A percentile compares a stretch with the other conserved stretches of the same genome.
Evolutionary conservation across 2,329 filamentous ascomycete genomes (phyloP).

Genomic region (Pyricularia sp.): DNA sequence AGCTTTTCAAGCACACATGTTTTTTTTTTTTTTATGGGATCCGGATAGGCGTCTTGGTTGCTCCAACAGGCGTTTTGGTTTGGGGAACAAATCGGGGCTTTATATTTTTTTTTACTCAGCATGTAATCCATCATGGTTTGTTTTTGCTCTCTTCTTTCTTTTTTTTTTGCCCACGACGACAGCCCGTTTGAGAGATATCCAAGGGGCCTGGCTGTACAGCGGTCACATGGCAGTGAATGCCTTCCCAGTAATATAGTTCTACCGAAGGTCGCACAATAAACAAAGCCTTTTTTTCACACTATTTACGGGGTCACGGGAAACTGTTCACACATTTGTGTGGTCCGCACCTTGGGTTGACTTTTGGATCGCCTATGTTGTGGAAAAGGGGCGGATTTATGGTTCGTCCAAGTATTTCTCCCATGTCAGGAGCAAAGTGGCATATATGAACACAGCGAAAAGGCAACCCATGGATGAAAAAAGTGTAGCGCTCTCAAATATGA

Average conservation of each 20-base stretch:
- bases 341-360: not conserved
- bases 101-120: not conserved
- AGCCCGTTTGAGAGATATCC: too few relatives aligned
- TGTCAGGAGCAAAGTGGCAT: not conserved
- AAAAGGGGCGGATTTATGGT: not conserved
- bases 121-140: not conserved
- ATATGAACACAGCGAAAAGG: not conserved
- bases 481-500: not conserved
- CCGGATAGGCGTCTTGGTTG: not conserved
- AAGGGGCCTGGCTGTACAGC: not conserved
- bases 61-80: not conserved
- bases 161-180: not conserved
- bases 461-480: not conserved
- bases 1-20: not conserved
- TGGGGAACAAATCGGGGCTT: not conserved
- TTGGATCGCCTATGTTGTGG: not conserved
- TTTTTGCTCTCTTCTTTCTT: not conserved
- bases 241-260: not conserved
- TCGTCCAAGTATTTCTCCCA: not conserved
- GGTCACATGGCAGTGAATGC: not conserved
- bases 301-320: not conserved
- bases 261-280: not conserved
- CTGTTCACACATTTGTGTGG: not conserved
- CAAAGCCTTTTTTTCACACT: not conserved
- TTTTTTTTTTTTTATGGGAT: not conserved